A percentile compares a stretch with the other conserved stretches of the same genome.
Evolutionary conservation across 441 rosid species (phyloP).

Genomic region (Populus hybrid): DNA sequence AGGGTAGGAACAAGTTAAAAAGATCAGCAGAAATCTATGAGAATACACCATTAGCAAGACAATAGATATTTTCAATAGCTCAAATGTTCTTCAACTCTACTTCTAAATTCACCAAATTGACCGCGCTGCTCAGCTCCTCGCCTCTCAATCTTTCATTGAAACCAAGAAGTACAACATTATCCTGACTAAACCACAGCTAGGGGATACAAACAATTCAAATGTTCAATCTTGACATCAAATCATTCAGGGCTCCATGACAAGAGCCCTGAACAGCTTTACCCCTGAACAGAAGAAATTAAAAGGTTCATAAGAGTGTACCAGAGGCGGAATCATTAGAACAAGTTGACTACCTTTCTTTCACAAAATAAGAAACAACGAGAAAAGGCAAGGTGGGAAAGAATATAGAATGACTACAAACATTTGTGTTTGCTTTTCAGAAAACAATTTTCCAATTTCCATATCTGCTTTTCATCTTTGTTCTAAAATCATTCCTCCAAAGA

Average conservation of each 20-base stretch:
- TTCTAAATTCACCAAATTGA: too few species aligned
- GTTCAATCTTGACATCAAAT: not conserved
- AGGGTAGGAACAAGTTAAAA: too few species aligned
- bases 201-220: not conserved
- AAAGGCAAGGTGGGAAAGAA: not conserved
- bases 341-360: not conserved
- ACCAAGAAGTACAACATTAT: not conserved
- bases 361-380: not conserved
- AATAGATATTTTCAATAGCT: too few species aligned
- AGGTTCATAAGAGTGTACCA: not conserved
- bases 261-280: not conserved
- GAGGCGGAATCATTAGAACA: slow-evolving; percentile 1
- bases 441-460: not conserved
- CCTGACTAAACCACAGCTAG: not conserved
- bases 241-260: not conserved
- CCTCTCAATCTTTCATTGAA: too few species aligned
- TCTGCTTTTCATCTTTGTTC: not conserved
- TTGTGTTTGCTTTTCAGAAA: not conserved
- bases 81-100: too few species aligned
- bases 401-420: not conserved
- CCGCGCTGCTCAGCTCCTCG: too few species aligned
- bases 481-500: not conserved
- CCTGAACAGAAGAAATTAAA: not conserved
- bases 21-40: too few species aligned
- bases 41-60: too few species aligned